These are phyloP conservation scores for Daldinia caldariorum DNA, from an alignment of 495 filamentous ascomycete species.

Conservation along the genomic window DNA sequence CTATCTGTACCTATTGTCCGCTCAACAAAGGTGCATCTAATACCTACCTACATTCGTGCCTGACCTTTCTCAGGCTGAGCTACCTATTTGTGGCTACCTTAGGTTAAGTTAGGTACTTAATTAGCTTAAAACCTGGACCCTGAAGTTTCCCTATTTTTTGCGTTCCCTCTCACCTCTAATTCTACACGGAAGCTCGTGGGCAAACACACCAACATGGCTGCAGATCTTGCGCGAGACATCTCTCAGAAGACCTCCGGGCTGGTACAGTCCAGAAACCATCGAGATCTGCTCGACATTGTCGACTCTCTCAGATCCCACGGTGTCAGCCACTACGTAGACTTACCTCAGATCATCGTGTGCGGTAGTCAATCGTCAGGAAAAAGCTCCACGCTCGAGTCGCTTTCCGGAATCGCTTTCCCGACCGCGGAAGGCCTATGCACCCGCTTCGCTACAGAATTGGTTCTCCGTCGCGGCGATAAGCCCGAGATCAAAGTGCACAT, in stretches of 20 bases:
- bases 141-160: not conserved
- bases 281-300: constrained; percentile 63
- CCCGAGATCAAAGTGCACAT: constrained; percentile 52
- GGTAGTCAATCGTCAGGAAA: constrained; percentile 72
- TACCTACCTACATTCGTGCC: too few relatives aligned
- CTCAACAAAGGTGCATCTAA: too few relatives aligned
- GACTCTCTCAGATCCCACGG: constrained; percentile 65
- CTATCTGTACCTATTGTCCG: too few relatives aligned
- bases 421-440: constrained; percentile 63
- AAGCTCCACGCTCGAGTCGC: constrained; percentile 73
- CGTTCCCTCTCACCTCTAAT: not conserved
- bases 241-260: constrained; percentile 34
- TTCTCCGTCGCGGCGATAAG: constrained; percentile 58
- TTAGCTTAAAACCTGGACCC: too few relatives aligned
- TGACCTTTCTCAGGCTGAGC: too few relatives aligned
- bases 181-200: constrained; percentile 21
- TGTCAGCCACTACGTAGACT: constrained; percentile 64
- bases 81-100: too few relatives aligned
- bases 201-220: constrained; percentile 24
- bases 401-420: constrained; percentile 70
- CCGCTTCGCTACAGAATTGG: constrained; percentile 66
- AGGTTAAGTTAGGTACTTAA: too few relatives aligned
- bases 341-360: constrained; percentile 74
- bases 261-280: constrained; percentile 35
- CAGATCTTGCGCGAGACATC: constrained; percentile 33